A percentile compares a stretch with the other conserved stretches of the same genome.
phyloP scores from a whole-genome alignment of 768 basidiomycete species.

The Daedaleopsis nitida region DNA sequence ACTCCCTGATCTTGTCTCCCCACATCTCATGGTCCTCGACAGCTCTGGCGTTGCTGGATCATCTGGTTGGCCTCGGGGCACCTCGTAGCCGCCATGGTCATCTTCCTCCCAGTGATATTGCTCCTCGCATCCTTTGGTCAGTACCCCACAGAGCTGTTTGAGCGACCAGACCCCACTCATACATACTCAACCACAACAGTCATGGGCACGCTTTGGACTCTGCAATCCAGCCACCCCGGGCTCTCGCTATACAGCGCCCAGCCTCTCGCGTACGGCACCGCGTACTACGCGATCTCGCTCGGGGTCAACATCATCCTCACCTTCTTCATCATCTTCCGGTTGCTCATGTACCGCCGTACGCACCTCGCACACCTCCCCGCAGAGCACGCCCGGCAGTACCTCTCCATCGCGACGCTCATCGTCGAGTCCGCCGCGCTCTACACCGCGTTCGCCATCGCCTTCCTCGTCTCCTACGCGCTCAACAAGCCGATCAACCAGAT shows the following conservation, averaged over 20 bases:
- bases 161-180: too few species aligned
- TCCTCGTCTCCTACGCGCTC: constrained; percentile 29
- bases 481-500: constrained; percentile 25
- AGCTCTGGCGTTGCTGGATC: constrained; percentile 20
- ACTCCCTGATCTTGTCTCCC: neutral
- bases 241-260: constrained; percentile 22
- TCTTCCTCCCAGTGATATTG: constrained; percentile 13
- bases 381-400: constrained; percentile 24
- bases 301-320: constrained; percentile 30
- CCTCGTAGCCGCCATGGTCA: constrained; percentile 5
- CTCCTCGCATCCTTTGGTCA: constrained; percentile 19
- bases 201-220: constrained; percentile 23
- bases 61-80: constrained; percentile 19
- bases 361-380: constrained; percentile 21
- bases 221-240: constrained; percentile 21
- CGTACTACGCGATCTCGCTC: constrained; percentile 30
- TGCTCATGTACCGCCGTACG: constrained; percentile 25
- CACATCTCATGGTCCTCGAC: neutral
- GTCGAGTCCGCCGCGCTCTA: constrained; percentile 32
- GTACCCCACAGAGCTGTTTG: neutral
- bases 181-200: constrained; percentile 2
- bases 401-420: constrained; percentile 26
- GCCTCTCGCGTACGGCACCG: constrained; percentile 22
- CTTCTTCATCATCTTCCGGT: constrained; percentile 24
- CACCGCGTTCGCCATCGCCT: constrained; percentile 26